phyloP scores from a whole-genome alignment of 495 filamentous ascomycete genomes.

The Choiromyces venosus region DNA sequence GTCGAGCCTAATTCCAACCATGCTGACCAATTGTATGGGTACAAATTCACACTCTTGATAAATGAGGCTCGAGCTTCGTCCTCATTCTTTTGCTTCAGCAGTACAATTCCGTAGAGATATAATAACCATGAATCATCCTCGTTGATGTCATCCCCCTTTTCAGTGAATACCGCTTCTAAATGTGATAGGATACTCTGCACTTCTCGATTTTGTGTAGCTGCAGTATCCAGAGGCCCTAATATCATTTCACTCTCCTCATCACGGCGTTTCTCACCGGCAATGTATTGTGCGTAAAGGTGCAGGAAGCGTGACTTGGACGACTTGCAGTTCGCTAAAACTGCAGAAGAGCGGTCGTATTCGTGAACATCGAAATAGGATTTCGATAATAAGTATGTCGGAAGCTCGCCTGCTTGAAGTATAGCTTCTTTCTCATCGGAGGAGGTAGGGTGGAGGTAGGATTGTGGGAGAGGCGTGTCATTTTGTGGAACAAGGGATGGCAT shows the following conservation, averaged over 20 bases:
- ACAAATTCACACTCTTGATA: constrained; percentile 73
- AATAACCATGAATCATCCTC: constrained; percentile 88
- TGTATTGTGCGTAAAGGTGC: constrained; percentile 81
- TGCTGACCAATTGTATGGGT: constrained; percentile 91
- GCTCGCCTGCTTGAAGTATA: constrained; percentile 69
- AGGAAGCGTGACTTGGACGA: constrained; percentile 57
- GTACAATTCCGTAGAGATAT: constrained; percentile 85
- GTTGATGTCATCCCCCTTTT: constrained; percentile 52
- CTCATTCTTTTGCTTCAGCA: constrained; percentile 87
- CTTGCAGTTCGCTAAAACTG: constrained; percentile 49
- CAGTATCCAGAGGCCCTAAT: constrained; percentile 83
- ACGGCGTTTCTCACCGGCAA: constrained; percentile 91
- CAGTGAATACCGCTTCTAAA: constrained; percentile 69
- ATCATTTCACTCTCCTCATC: constrained; percentile 98
- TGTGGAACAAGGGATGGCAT: constrained; percentile 49
- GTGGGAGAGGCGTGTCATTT: constrained; percentile 32
- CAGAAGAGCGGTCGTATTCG: constrained; percentile 89
- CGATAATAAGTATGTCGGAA: constrained; percentile 77
- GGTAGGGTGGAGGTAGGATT: constrained; percentile 44
- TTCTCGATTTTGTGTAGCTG: constrained; percentile 75
- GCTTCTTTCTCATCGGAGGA: constrained; percentile 61
- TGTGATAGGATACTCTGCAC: constrained; percentile 65
- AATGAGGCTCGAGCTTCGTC: constrained; percentile 74
- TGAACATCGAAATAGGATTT: constrained; percentile 94
- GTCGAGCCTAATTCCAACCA: constrained; percentile 83